Conservation (phyloP, 2,329 filamentous ascomycete genomes). For the Hypoxylon sp. region DNA sequence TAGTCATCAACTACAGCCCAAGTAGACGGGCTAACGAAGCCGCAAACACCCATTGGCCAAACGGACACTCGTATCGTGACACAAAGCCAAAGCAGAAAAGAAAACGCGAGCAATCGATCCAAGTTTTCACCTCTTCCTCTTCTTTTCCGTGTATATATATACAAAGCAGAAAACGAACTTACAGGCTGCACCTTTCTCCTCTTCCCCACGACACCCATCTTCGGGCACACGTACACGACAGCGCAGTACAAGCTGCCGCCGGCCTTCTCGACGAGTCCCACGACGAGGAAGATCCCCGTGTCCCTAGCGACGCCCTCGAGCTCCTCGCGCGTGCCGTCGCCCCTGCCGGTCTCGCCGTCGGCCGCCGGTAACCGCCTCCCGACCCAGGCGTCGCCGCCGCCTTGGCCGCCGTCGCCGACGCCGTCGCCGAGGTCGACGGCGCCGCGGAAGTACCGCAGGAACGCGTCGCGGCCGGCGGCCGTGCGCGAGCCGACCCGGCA, state of each 20-base stretch:
- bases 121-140: too few species aligned
- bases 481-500: slow-evolving; percentile 74
- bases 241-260: slow-evolving; percentile 87
- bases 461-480: slow-evolving; percentile 80
- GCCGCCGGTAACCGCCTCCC: slow-evolving; percentile 63
- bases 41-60: slow-evolving; percentile 9
- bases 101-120: neutral
- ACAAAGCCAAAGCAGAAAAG: neutral
- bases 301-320: slow-evolving; percentile 79
- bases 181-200: slow-evolving; percentile 91
- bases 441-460: slow-evolving; percentile 77
- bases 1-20: neutral
- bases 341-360: slow-evolving; percentile 48
- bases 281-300: slow-evolving; percentile 82
- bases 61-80: neutral
- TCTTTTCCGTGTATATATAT: too few species aligned
- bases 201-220: slow-evolving; percentile 78
- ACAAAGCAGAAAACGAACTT: slow-evolving; percentile 44
- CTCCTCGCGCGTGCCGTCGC: slow-evolving; percentile 81
- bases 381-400: slow-evolving; percentile 77
- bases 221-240: slow-evolving; percentile 82
- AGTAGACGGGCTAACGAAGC: slow-evolving; percentile 1
- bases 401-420: slow-evolving; percentile 64
- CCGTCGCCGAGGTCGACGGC: slow-evolving; percentile 88
- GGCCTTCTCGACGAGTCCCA: slow-evolving; percentile 79